Evolutionary conservation across 2,329 filamentous ascomycete species (phyloP).

Genomic region (Talaromyces sp.): DNA sequence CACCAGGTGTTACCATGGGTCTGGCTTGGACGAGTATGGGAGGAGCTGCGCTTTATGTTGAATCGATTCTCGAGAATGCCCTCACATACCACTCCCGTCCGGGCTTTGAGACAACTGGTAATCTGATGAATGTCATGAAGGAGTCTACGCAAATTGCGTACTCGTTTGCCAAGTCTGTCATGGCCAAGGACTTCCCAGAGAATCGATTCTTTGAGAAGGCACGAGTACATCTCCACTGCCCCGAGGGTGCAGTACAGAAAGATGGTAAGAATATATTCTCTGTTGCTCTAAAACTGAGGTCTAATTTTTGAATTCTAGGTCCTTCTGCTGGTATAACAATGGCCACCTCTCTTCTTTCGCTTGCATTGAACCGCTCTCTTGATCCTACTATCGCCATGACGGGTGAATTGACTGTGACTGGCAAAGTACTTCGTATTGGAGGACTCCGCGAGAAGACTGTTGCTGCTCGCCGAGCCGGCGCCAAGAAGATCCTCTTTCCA

Average conservation of each 20-base stretch:
- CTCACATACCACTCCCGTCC: constrained; percentile 69
- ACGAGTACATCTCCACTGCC: constrained; percentile 90
- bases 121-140: constrained; percentile 96
- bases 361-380: constrained; percentile 73
- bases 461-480: constrained; percentile 84
- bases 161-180: constrained; percentile 85
- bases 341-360: constrained; percentile 84
- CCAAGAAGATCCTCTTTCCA: constrained; percentile 90
- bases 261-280: constrained; percentile 53
- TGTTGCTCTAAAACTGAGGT: constrained; percentile 10
- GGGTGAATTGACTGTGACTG: constrained; percentile 91
- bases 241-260: constrained; percentile 92
- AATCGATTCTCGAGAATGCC: constrained; percentile 86
- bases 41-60: constrained; percentile 92
- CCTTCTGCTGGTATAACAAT: constrained; percentile 94
- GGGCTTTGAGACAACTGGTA: constrained; percentile 84
- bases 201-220: constrained; percentile 97
- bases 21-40: constrained; percentile 98
- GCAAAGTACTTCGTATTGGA: constrained; percentile 92
- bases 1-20: constrained; percentile 93
- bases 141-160: constrained; percentile 94
- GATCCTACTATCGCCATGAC: constrained; percentile 94
- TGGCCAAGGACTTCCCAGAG: constrained; percentile 77
- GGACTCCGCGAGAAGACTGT: constrained; percentile 96
- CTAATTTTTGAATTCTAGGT: constrained; percentile 30